These are phyloP conservation scores for Candolleomyces efflorescens DNA, from an alignment of 768 basidiomycete species.

Conservation along the genomic window DNA sequence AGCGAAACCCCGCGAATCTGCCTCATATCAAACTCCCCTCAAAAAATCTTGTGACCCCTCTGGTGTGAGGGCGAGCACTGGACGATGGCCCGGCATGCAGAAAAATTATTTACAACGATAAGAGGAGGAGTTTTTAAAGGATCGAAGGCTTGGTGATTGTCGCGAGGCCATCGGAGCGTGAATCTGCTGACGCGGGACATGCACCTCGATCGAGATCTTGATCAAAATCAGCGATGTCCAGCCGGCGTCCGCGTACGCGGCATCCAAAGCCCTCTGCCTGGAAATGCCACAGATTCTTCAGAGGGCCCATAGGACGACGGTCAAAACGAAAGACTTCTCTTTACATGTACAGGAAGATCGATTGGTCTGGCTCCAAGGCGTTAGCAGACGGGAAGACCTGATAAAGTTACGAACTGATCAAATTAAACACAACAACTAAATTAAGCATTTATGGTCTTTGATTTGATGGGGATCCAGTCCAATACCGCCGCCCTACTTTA, in stretches of 20 bases:
- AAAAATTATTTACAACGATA: background rate
- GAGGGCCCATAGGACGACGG: no score
- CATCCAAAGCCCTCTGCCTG: no score
- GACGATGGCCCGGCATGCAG: background rate
- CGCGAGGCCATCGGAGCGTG: constrained; percentile 10
- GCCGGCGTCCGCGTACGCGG: no score
- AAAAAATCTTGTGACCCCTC: background rate
- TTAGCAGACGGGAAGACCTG: background rate
- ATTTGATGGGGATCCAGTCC: constrained; percentile 40
- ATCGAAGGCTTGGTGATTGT: constrained; percentile 3
- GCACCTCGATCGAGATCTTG: constrained; percentile 3
- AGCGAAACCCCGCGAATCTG: background rate
- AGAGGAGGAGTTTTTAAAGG: background rate
- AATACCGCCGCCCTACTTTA: constrained; percentile 48
- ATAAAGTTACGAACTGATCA: constrained; percentile 1
- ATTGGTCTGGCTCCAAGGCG: background rate
- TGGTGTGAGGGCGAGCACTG: no score
- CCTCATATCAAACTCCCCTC: background rate
- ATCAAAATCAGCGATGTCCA: background rate
- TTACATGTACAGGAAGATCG: background rate
- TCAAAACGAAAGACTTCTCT: background rate
- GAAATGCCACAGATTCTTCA: no score
- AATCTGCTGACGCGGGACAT: constrained; percentile 3
- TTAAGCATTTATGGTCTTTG: constrained; percentile 15
- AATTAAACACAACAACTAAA: constrained; percentile 1